Conservation (phyloP, 1,284 basidiomycete species). For the Macrocybe sp. region DNA sequence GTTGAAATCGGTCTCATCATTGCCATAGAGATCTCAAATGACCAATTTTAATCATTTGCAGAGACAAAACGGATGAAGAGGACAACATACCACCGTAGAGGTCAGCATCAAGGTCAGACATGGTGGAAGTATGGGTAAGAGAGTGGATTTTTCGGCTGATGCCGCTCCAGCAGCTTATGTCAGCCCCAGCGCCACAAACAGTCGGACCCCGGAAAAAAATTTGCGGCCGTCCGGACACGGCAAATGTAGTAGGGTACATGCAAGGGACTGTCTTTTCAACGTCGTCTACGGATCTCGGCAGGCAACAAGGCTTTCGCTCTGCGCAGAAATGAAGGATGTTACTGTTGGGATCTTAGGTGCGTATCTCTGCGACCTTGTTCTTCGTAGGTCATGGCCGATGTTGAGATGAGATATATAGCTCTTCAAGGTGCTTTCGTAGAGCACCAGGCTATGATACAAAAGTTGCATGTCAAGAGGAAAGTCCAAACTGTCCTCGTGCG, state of each 20-base stretch:
- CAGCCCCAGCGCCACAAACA: conserved; percentile 1
- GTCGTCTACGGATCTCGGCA: neutral
- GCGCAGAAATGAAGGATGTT: conserved; percentile 8
- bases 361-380: conserved; percentile 2
- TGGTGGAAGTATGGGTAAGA: conserved; percentile 30
- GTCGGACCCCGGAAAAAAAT: too few species aligned
- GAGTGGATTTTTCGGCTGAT: conserved; percentile 14
- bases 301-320: neutral
- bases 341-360: conserved; percentile 38
- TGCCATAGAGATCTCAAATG: conserved; percentile 71
- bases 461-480: conserved; percentile 40
- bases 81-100: conserved; percentile 69
- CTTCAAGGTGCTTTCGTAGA: conserved; percentile 94
- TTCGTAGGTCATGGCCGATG: neutral
- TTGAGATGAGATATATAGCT: conserved; percentile 40
- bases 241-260: neutral
- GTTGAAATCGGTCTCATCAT: conserved; percentile 61
- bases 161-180: conserved; percentile 13
- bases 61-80: neutral
- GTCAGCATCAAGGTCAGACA: conserved; percentile 81
- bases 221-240: neutral
- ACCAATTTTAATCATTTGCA: neutral
- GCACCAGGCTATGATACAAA: conserved; percentile 71
- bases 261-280: neutral
- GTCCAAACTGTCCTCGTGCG: conserved; percentile 66